phyloP scores from a whole-genome alignment of 2,329 filamentous ascomycete genomes.

The Sclerotinia trifoliorum region DNA sequence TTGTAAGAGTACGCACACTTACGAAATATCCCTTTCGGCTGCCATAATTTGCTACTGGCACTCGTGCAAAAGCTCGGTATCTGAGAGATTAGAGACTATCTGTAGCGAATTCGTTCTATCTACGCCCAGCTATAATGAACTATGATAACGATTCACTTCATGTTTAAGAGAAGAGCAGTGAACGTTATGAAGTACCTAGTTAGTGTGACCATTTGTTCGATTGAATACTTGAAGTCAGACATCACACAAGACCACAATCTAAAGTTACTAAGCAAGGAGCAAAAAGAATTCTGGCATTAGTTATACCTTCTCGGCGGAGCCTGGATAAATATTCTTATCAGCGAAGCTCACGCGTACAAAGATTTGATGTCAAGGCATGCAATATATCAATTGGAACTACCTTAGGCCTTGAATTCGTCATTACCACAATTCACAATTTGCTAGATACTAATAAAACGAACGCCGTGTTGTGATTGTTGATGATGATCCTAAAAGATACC shows the following conservation, averaged over 20 bases:
- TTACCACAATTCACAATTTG: not conserved
- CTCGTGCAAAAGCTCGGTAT: not conserved
- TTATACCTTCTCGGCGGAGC: not conserved
- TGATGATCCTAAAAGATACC: not conserved
- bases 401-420: not conserved
- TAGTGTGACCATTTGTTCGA: not conserved
- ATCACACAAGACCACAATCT: not conserved
- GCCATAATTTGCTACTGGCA: too few species aligned
- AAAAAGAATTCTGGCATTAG: not conserved
- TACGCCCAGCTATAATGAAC: not conserved
- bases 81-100: not conserved
- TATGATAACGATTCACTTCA: not conserved
- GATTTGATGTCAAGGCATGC: not conserved
- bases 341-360: not conserved
- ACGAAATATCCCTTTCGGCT: too few species aligned
- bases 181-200: not conserved
- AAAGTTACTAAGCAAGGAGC: not conserved
- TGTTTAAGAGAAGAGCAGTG: not conserved
- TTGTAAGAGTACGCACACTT: too few species aligned
- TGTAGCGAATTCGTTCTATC: too few species aligned
- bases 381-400: not conserved
- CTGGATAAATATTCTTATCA: not conserved
- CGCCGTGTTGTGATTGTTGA: not conserved
- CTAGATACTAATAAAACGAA: not conserved
- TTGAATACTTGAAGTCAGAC: not conserved